These are phyloP conservation scores for Cutaneotrichosporon spelunceum DNA, from an alignment of 1,284 basidiomycete species.

Conservation along the genomic window DNA sequence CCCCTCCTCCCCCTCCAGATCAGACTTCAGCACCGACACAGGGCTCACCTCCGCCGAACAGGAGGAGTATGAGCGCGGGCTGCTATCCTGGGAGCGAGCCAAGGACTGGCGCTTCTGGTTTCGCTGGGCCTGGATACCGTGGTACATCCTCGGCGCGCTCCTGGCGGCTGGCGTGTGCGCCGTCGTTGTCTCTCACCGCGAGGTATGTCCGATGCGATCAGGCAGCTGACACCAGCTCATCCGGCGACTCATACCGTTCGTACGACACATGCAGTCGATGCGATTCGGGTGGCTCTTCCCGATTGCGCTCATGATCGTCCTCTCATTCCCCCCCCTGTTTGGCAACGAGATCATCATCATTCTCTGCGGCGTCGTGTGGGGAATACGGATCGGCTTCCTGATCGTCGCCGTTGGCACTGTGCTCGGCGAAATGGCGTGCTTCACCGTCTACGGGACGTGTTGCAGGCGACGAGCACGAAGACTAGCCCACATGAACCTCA, in stretches of 20 bases:
- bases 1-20: neutral
- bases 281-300: conserved; percentile 44
- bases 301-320: conserved; percentile 45
- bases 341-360: conserved; percentile 46
- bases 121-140: conserved; percentile 31
- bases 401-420: conserved; percentile 42
- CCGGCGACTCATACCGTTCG: conserved; percentile 32
- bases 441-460: conserved; percentile 47
- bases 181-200: conserved; percentile 36
- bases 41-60: conserved; percentile 28
- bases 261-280: conserved; percentile 21
- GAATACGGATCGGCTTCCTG: conserved; percentile 44
- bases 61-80: conserved; percentile 36
- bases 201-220: conserved; percentile 19
- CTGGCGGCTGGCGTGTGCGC: conserved; percentile 26
- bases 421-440: conserved; percentile 46
- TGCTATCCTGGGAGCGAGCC: conserved; percentile 31
- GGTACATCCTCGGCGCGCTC: conserved; percentile 25
- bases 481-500: conserved; percentile 43
- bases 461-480: conserved; percentile 39
- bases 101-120: conserved; percentile 36
- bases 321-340: conserved; percentile 52
- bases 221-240: conserved; percentile 26
- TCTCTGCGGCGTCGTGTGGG: conserved; percentile 49
- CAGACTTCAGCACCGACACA: conserved; percentile 1